phyloP scores from a whole-genome alignment of 176 grass and related monocot genomes.

The Zea luxurians region DNA sequence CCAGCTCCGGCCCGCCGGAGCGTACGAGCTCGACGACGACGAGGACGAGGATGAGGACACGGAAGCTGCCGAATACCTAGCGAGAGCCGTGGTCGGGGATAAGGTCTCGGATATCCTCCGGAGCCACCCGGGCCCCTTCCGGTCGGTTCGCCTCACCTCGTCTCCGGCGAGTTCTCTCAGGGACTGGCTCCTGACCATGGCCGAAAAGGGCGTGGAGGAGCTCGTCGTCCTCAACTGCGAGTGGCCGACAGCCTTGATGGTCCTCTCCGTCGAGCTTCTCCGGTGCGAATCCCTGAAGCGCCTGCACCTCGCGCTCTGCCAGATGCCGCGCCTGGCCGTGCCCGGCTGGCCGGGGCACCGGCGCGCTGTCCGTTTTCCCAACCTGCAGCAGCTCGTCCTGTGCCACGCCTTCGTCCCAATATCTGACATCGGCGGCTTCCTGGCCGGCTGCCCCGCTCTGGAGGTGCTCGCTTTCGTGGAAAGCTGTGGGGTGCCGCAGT shows the following conservation, averaged over 20 bases:
- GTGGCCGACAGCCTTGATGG: background rate
- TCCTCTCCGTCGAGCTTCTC: background rate
- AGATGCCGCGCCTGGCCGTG: background rate
- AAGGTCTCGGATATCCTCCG: background rate
- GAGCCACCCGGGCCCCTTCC: background rate
- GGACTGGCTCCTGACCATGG: background rate
- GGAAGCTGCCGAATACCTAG: background rate
- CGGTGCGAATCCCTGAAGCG: background rate
- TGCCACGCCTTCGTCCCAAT: background rate
- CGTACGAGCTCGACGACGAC: background rate
- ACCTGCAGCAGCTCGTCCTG: background rate
- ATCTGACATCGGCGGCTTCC: background rate
- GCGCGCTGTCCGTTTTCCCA: background rate
- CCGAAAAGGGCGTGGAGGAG: background rate
- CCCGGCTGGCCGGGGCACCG: background rate
- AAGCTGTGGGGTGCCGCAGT: background rate
- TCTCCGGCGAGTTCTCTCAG: background rate
- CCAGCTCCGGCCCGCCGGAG: background rate
- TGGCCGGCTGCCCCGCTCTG: background rate
- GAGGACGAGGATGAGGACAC: background rate
- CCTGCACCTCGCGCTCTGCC: background rate
- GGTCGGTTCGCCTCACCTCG: background rate
- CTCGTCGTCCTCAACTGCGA: background rate
- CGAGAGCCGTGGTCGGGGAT: background rate
- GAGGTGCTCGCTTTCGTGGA: background rate